Evolutionary conservation across 2,329 filamentous ascomycete genomes (phyloP).

Genomic region (Microthyrium microscopicum): DNA sequence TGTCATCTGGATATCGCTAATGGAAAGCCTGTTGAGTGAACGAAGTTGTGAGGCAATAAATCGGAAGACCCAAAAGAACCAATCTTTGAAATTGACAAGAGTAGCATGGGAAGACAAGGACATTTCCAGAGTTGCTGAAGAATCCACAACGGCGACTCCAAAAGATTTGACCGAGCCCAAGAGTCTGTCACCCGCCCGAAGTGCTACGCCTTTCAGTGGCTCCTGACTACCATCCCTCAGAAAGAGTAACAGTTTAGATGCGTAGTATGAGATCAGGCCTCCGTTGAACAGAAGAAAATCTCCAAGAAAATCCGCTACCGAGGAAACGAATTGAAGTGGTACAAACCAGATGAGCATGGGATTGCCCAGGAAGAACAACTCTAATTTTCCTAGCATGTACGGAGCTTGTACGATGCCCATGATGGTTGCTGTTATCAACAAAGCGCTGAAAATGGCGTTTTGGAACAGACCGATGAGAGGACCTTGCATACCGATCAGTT

Average conservation of each 20-base stretch:
- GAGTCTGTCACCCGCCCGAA: no score
- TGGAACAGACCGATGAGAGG: conserved; percentile 80
- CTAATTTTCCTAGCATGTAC: conserved; percentile 78
- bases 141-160: no score
- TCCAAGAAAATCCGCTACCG: conserved; percentile 60
- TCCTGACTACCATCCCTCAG: no score
- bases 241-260: no score
- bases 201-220: no score
- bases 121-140: no score
- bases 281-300: conserved; percentile 53
- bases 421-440: conserved; percentile 76
- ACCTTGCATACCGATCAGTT: conserved; percentile 90
- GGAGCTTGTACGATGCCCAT: conserved; percentile 76
- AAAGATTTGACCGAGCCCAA: no score
- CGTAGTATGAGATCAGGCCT: no score
- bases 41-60: no score
- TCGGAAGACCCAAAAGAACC: neutral
- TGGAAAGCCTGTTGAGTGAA: no score
- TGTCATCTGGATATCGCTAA: no score
- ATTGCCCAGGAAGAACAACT: conserved; percentile 63
- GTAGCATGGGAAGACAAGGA: conserved; percentile 7
- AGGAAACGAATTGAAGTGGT: conserved; percentile 55
- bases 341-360: conserved; percentile 52
- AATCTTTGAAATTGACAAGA: conserved; percentile 2
- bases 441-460: conserved; percentile 84